phyloP scores from a whole-genome alignment of 2,329 filamentous ascomycete genomes.

The Epichloe gansuensis region DNA sequence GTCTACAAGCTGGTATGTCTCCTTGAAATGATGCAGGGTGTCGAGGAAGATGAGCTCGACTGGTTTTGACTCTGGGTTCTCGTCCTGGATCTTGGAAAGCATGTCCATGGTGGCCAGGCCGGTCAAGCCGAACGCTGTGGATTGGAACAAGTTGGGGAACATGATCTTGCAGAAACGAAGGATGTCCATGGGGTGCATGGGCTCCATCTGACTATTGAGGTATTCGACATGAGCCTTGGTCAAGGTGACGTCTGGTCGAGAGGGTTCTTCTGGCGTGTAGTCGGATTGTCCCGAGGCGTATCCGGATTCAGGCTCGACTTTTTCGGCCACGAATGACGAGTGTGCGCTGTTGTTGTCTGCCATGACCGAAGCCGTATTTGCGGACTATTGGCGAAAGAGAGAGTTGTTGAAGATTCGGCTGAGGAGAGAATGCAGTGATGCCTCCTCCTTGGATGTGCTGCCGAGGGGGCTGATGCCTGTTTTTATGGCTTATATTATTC shows the following conservation, averaged over 20 bases:
- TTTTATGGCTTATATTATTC: not conserved
- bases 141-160: conserved; percentile 80
- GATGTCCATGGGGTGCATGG: conserved; percentile 80
- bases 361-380: conserved; percentile 10
- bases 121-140: conserved; percentile 70
- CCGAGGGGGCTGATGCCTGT: not conserved
- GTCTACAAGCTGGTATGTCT: conserved; percentile 63
- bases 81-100: conserved; percentile 58
- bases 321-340: conserved; percentile 26
- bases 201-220: conserved; percentile 79
- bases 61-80: conserved; percentile 45
- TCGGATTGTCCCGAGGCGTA: conserved; percentile 52
- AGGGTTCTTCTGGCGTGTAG: conserved; percentile 23
- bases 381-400: not conserved
- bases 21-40: conserved; percentile 69
- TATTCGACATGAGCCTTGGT: conserved; percentile 79
- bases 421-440: not conserved
- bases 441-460: not conserved
- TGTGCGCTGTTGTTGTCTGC: conserved; percentile 28
- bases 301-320: conserved; percentile 58
- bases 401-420: not conserved
- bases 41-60: conserved; percentile 69
- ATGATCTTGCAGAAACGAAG: conserved; percentile 85
- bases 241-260: conserved; percentile 67
- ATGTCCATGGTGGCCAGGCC: conserved; percentile 77